Base-by-base conservation (phyloP, 1,139 yeast genomes). In the Geotrichum klebahnii region DNA sequence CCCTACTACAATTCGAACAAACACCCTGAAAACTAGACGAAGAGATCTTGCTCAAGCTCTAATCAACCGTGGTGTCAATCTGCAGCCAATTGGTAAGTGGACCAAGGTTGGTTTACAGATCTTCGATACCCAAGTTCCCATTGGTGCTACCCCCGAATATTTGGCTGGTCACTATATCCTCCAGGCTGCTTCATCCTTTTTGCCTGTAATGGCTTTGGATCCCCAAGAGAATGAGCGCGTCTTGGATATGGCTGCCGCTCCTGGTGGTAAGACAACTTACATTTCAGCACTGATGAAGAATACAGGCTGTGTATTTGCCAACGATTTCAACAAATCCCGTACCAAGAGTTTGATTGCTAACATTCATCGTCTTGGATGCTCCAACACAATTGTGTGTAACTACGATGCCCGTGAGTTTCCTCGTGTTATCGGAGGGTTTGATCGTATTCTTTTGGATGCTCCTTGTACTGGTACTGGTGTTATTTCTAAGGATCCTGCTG, bases 391-490 rank as follows among this genome's bases (percentile, higher is more conserved):
- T 66, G 97, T 92, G 40, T 90, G 97, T 73, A 87, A 92, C 69
- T 90, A 92, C 67, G 99, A 94, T 72, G 99, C 98, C 44, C 82
- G 98, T 68, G 97, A 92, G 67, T 94, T 94, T 67, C 98, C 98
- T 43, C 89, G 89, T 68, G 97, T 92, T 47, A 88, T 94, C 67
- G 98, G 98, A 58, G 98, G 98, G 1, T 94, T 94, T 62, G 98
- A 94, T 68, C 80, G 98, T 70, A 82, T 94, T 44, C 73, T 94
- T 55, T 76, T 94, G 61, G 99, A 94, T 76, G 98, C 99, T 31
- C 99, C 99, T 59, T 94, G 99, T 73, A 89, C 98, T 2, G 99
- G 99, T 74, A 92, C 98, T 3, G 99, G 99, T 73, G 98, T 94
- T 60, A 90, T 94, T 66, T 94, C 96, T 55, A 94, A 94, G 73